Base-by-base conservation (phyloP, 2,329 filamentous ascomycete genomes). In the Podosphaera aphanis region DNA sequence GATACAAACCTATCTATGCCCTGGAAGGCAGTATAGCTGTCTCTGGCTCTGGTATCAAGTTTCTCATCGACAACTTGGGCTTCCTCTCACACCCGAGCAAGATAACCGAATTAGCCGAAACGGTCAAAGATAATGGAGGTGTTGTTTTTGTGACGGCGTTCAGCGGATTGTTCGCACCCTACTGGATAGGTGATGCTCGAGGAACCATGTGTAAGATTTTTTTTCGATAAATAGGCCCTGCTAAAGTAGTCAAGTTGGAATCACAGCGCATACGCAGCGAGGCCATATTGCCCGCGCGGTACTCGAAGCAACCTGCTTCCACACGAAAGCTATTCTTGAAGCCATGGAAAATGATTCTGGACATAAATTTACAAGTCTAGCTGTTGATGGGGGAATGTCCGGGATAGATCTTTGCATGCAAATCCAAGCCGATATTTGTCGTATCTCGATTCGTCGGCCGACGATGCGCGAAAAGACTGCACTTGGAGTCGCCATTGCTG, bases 381-480 rank as follows among this genome's bases (percentile, higher is more conserved):
- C 74, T 21, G 78, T 82, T 19, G 78, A 82, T 53, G 78, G 78
- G 47, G 78, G 78, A 48, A 79, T 83, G 77, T 74, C 70, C 51
- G 80, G 79, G 55, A 79, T 74, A 6, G 71, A 78, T 53, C 66
- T 82, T 44, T 78, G 73, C 62, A 83, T 82, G 78, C 78, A 73
- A 71, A 82, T 79, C 5, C 83, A 90, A 68, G 73, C 82, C 51
- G 77, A 88, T 62, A 71, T 88, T 40, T 83, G 83, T 54, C 75
- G 77, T 45, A 85, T 88, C 52, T 78, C 80, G 38, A 77, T 88
- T 50, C 73, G 81, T 59, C 73, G 83, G 35, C 82, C 83, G 3
- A 69, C 72, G 46, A 88, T 90, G 83, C 74, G 80, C 50, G 83
- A 90, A 63, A 86, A 82, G 2, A 90, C 83, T 2, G 79, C 82